Conservation (phyloP, 768 basidiomycete species). For the Dioszegia crocea region DNA sequence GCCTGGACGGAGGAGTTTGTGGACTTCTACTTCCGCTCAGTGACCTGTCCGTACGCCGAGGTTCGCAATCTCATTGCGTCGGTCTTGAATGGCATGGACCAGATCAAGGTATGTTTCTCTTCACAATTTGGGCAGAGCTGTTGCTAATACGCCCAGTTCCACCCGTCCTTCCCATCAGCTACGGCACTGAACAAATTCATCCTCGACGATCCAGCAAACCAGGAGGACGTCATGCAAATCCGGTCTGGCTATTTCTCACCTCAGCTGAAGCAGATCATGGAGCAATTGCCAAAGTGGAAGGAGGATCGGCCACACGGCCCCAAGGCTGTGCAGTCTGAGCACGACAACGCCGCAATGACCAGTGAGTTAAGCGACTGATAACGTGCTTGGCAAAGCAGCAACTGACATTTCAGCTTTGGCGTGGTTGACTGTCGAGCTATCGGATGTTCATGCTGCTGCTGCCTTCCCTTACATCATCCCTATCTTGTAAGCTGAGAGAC, state of each 20-base stretch:
- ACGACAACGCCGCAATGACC: slow-evolving; percentile 84
- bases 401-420: slow-evolving; percentile 58
- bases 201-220: slow-evolving; percentile 55
- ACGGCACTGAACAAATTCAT: slow-evolving; percentile 61
- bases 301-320: slow-evolving; percentile 77
- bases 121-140: not conserved
- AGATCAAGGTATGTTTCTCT: slow-evolving; percentile 60
- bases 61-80: slow-evolving; percentile 69
- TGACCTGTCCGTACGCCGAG: slow-evolving; percentile 79
- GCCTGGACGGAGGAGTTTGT: slow-evolving; percentile 66
- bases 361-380: slow-evolving; percentile 53
- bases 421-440: slow-evolving; percentile 74
- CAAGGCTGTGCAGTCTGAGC: slow-evolving; percentile 77
- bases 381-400: not conserved
- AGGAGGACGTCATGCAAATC: slow-evolving; percentile 72
- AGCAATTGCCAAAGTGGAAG: slow-evolving; percentile 65
- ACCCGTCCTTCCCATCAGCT: slow-evolving; percentile 61
- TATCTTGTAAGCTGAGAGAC: slow-evolving; percentile 58
- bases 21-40: slow-evolving; percentile 66
- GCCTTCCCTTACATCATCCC: slow-evolving; percentile 73
- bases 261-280: slow-evolving; percentile 59
- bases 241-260: slow-evolving; percentile 62
- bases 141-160: slow-evolving; percentile 53
- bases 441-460: slow-evolving; percentile 68
- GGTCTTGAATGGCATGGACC: slow-evolving; percentile 65